Evolutionary conservation across 2,329 filamentous ascomycete species (phyloP).

Genomic region (Orbilia oligospora): DNA sequence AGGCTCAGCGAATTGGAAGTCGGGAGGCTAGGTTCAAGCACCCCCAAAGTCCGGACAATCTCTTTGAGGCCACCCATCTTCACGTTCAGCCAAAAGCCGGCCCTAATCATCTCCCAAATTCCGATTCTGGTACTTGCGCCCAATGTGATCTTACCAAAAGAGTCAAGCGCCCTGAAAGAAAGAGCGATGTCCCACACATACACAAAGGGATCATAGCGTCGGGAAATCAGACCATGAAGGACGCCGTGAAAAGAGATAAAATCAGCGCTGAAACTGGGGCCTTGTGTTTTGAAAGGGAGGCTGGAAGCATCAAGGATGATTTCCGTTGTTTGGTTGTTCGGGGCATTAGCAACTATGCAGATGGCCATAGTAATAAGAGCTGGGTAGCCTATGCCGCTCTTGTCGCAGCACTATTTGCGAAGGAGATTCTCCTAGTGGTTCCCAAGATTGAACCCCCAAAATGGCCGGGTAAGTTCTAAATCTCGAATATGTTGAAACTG

Average conservation of each 20-base stretch:
- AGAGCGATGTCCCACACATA: neutral
- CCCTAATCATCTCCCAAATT: too few species aligned
- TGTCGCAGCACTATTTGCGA: neutral
- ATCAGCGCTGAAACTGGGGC: conserved; percentile 4
- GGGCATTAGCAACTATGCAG: conserved; percentile 26
- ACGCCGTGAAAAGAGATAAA: conserved; percentile 6
- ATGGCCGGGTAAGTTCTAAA: too few species aligned
- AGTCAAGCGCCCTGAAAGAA: neutral
- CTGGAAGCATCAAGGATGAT: conserved; percentile 25
- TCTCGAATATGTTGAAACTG: too few species aligned
- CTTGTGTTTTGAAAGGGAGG: conserved; percentile 39
- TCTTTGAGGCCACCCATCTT: neutral
- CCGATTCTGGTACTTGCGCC: neutral
- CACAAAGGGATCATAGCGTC: conserved; percentile 28
- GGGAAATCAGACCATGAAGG: conserved; percentile 16
- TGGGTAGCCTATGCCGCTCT: conserved; percentile 14
- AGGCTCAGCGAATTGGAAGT: neutral
- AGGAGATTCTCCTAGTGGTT: neutral
- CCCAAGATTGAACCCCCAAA: too few species aligned
- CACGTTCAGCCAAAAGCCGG: neutral
- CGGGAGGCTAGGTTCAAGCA: neutral
- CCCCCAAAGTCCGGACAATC: neutral
- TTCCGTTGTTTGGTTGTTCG: conserved; percentile 24
- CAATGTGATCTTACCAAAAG: neutral
- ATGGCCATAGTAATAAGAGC: conserved; percentile 27